Conservation (phyloP, 208 protist genomes). For the Trypanosoma brucei region DNA sequence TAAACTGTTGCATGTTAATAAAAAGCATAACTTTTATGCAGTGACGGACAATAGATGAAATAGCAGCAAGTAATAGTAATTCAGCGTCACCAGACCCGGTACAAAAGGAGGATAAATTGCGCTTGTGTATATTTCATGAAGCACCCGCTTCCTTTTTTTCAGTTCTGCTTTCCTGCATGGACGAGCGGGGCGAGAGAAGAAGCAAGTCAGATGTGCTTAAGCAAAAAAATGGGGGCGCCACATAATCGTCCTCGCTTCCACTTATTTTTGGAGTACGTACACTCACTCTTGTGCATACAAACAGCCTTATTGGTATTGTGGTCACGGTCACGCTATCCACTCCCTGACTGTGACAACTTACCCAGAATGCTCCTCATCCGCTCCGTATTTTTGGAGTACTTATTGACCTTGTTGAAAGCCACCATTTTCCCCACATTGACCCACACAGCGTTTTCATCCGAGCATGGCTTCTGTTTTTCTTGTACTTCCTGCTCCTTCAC, state of each 20-base stretch:
- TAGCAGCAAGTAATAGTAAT: constrained; percentile 8
- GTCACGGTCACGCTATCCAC: not conserved
- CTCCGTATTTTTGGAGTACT: constrained; percentile 78
- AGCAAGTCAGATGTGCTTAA: too few species aligned
- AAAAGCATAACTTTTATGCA: constrained; percentile 2
- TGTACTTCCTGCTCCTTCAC: constrained; percentile 48
- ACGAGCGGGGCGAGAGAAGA: too few species aligned
- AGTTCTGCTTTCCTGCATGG: too few species aligned
- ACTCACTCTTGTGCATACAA: too few species aligned
- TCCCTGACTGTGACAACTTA: constrained; percentile 28
- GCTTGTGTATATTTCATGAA: too few species aligned
- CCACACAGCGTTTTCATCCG: constrained; percentile 63
- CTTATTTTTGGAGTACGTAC: too few species aligned
- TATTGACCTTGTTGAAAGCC: constrained; percentile 73
- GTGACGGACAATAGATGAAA: constrained; percentile 6
- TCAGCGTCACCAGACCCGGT: constrained; percentile 3
- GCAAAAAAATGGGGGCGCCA: too few species aligned
- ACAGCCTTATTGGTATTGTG: not conserved
- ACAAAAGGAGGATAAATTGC: constrained; percentile 9
- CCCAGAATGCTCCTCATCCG: constrained; percentile 69
- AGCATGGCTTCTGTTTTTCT: constrained; percentile 39
- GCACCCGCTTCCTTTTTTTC: too few species aligned
- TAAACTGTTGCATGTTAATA: too few species aligned
- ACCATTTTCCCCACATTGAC: constrained; percentile 62
- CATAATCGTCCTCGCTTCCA: too few species aligned